phyloP scores from a whole-genome alignment of 805 yeast species.

The Metschnikowia santaceciliae region DNA sequence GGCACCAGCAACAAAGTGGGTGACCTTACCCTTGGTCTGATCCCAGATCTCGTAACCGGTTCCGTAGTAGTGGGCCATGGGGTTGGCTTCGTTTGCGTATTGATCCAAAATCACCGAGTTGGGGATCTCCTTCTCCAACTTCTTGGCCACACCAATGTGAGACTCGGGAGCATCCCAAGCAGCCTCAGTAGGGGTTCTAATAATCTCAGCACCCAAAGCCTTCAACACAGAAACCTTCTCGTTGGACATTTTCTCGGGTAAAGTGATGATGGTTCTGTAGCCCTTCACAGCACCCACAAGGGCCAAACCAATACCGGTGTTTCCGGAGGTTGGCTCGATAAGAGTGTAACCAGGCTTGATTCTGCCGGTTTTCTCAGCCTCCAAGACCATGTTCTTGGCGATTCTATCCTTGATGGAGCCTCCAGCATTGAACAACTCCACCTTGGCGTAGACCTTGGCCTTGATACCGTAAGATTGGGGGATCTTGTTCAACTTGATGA shows the following conservation, averaged over 20 bases:
- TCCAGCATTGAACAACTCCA: conserved; percentile 82
- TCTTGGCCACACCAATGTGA: conserved; percentile 83
- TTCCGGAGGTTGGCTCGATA: conserved; percentile 89
- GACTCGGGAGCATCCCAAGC: conserved; percentile 92
- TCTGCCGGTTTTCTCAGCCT: conserved; percentile 73
- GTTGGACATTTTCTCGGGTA: conserved; percentile 90
- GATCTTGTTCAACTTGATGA: conserved; percentile 67
- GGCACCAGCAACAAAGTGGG: conserved; percentile 83
- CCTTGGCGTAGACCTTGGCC: conserved; percentile 68
- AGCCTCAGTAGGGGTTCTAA: conserved; percentile 88
- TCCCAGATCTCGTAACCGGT: conserved; percentile 85
- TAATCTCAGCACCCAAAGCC: conserved; percentile 87
- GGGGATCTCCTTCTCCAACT: conserved; percentile 77
- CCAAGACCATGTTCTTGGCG: conserved; percentile 81
- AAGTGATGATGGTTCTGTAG: conserved; percentile 79
- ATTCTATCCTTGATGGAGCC: conserved; percentile 89
- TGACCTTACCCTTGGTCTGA: conserved; percentile 67
- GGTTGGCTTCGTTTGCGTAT: conserved; percentile 74
- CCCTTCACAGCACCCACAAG: conserved; percentile 84
- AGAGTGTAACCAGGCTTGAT: conserved; percentile 83
- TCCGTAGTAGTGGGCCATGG: conserved; percentile 77
- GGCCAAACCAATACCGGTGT: conserved; percentile 89
- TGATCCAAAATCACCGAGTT: conserved; percentile 83
- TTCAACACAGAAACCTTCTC: conserved; percentile 84
- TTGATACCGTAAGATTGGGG: conserved; percentile 75